These are phyloP conservation scores for Calonectria pseudoturangicola DNA, from an alignment of 2,329 filamentous ascomycete genomes.

Conservation along the genomic window DNA sequence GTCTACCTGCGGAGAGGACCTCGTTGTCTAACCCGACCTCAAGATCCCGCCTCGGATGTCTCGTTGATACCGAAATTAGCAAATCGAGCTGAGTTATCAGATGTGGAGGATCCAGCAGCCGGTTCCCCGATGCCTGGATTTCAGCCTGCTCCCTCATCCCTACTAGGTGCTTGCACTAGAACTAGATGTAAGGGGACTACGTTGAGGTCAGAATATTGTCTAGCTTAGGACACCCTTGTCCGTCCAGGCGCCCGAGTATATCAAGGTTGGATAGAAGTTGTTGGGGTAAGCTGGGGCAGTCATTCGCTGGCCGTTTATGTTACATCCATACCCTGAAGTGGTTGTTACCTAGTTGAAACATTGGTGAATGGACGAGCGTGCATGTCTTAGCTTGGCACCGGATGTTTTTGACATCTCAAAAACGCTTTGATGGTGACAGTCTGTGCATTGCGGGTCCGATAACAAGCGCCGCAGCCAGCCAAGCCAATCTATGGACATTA, in stretches of 20 bases:
- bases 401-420: constrained; percentile 2
- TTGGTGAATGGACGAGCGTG: background rate
- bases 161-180: background rate
- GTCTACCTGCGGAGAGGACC: background rate
- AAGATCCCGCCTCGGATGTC: background rate
- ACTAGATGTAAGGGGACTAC: background rate
- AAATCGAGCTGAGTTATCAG: background rate
- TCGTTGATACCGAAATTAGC: background rate
- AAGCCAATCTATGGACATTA: background rate
- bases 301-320: background rate
- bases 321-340: background rate
- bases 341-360: background rate
- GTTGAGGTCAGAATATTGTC: background rate
- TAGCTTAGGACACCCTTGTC: background rate
- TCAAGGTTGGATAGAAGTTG: background rate
- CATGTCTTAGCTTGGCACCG: background rate
- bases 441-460: background rate
- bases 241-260: background rate
- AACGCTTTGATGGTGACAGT: background rate
- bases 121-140: background rate
- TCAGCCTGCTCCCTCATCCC: background rate
- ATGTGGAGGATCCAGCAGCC: background rate
- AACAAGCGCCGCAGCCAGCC: background rate
- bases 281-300: background rate
- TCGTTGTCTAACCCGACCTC: background rate